Base-by-base conservation (phyloP, 805 yeast species). In the Tetrapisispora iriomotensis region DNA sequence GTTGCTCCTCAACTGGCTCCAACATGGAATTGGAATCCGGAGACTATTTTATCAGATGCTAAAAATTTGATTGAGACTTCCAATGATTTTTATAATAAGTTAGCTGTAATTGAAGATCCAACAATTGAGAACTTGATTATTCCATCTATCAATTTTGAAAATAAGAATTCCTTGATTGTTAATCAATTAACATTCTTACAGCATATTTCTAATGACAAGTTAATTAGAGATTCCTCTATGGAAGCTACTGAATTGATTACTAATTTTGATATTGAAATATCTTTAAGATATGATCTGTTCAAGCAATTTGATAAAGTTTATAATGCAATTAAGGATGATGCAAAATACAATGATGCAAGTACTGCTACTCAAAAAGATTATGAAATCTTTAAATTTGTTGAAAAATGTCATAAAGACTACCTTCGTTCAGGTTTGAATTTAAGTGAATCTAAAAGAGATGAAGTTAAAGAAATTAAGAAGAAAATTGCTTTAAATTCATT, bases 361-460 rank as follows among this genome's bases (percentile, higher is more conserved):
- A 27, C 36, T 2, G 35, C 36, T 2, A 29, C 31, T 10, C 13
- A 30, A 13, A 42, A 44, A 15, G 74, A 72, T 39, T 62, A 71
- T 2, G 90, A 82, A 55, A 66, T 77, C 3, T 68, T 58, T 44
- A 70, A 79, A 42, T 74, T 69, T 46, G 59, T 81, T 36, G 73
- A 73, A 42, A 82, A 83, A 52, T 55, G 67, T 30, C 70, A 77
- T 46, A 65, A 63, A 29, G 74, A 69, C 33, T 82, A 69, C 54
- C 72, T 74, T 44, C 71, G 90, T 48, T 75, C 75, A 48, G 95
- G 95, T 28, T 68, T 85, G 44, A 79, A 71, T 15, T 63, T 82
- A 46, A 66, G 81, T 12, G 54, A 62, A 40, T 79, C 71, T 17
- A 61, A 68, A 23, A 68, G 87, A 43, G 68, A 74, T 14, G 54